These are phyloP conservation scores for Excoecaria agallocha DNA, from an alignment of 345 rosid species.

Conservation along the genomic window DNA sequence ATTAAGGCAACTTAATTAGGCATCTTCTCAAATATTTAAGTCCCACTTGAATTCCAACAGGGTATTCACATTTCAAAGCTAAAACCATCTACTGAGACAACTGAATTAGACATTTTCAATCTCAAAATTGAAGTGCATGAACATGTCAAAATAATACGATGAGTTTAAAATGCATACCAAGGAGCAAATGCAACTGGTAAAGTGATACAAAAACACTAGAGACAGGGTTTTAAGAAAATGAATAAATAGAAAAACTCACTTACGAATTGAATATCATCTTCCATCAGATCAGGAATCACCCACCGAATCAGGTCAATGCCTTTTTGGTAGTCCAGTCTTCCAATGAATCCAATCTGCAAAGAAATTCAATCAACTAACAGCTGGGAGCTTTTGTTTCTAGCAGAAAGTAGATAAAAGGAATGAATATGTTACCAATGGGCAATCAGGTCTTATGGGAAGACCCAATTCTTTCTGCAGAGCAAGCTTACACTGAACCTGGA, in stretches of 20 bases:
- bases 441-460: conserved; percentile 78
- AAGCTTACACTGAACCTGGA: conserved; percentile 73
- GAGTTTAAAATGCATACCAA: neutral
- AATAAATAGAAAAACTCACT: conserved; percentile 43
- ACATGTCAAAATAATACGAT: neutral
- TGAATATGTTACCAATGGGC: conserved; percentile 63
- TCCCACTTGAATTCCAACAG: neutral
- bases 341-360: conserved; percentile 86
- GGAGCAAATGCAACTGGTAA: neutral
- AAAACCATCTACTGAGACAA: neutral
- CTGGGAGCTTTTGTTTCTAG: conserved; percentile 4
- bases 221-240: neutral
- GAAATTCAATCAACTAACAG: conserved; percentile 21
- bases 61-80: conserved; percentile 1
- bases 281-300: conserved; percentile 74
- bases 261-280: conserved; percentile 87
- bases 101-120: neutral
- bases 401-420: neutral
- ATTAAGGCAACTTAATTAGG: neutral
- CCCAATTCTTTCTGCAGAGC: conserved; percentile 90
- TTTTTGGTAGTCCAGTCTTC: conserved; percentile 92
- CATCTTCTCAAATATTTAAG: neutral
- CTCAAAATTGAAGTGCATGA: neutral
- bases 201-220: neutral
- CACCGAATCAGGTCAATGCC: conserved; percentile 80